Evolutionary conservation across 2,329 filamentous ascomycete species (phyloP).

Genomic region (Talaromyces sp.): DNA sequence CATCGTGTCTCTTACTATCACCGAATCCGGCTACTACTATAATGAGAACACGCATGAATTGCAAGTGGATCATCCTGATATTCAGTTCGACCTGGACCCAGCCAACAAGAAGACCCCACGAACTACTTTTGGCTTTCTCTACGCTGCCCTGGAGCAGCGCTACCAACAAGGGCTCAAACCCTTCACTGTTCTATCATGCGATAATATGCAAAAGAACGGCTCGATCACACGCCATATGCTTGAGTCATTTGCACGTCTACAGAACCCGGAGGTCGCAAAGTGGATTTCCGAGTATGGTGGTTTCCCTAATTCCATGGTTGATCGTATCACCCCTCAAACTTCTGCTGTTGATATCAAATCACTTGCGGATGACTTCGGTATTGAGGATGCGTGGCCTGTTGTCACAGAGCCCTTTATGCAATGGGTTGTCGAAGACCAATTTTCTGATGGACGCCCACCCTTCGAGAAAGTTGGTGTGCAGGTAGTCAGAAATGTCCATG

Average conservation of each 20-base stretch:
- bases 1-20: conserved; percentile 56
- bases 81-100: conserved; percentile 45
- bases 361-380: conserved; percentile 45
- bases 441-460: conserved; percentile 49
- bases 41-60: conserved; percentile 57
- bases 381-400: conserved; percentile 53
- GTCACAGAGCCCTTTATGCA: conserved; percentile 57
- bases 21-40: conserved; percentile 57
- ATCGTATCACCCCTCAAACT: conserved; percentile 54
- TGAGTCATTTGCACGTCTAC: conserved; percentile 47
- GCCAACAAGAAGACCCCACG: conserved; percentile 43
- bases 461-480: conserved; percentile 54
- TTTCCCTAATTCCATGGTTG: conserved; percentile 56
- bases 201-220: conserved; percentile 58
- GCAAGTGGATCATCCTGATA: conserved; percentile 48
- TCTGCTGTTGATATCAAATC: conserved; percentile 44
- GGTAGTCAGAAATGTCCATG: conserved; percentile 50
- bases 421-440: conserved; percentile 55
- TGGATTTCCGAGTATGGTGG: conserved; percentile 49
- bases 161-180: conserved; percentile 47
- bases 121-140: conserved; percentile 54
- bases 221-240: conserved; percentile 53
- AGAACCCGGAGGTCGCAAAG: conserved; percentile 47
- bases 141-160: conserved; percentile 49
- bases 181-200: conserved; percentile 55